Percentiles rank a stretch among this genome's conserved stretches.
These are phyloP conservation scores for Fusarium pininemorale DNA, from an alignment of 2,329 filamentous ascomycete species.

Conservation along the genomic window DNA sequence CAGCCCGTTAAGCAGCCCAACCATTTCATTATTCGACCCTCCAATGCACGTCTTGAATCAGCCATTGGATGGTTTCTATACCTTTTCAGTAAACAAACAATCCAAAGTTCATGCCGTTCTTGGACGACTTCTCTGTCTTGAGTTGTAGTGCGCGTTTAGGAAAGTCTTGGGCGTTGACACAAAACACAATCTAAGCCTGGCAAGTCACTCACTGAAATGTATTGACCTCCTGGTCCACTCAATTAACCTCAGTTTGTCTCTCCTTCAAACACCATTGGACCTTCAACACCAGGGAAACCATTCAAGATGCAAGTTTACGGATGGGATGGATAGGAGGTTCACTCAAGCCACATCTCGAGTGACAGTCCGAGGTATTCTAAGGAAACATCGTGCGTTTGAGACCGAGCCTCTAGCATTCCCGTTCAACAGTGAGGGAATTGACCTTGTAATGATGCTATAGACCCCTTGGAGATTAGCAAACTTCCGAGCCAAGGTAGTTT, in stretches of 20 bases:
- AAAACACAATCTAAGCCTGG: constrained; percentile 6
- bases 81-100: constrained; percentile 1
- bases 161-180: constrained; percentile 12
- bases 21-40: constrained; percentile 15
- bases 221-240: constrained; percentile 17
- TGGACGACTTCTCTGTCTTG: background rate
- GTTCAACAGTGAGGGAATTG: background rate
- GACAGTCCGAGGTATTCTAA: constrained; percentile 3
- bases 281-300: background rate
- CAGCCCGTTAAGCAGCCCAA: constrained; percentile 20
- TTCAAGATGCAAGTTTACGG: background rate
- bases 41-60: background rate
- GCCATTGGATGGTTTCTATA: constrained; percentile 8
- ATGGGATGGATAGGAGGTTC: background rate
- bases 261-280: constrained; percentile 23
- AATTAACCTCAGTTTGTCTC: constrained; percentile 24
- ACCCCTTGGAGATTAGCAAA: background rate
- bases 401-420: constrained; percentile 11
- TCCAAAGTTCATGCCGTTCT: background rate
- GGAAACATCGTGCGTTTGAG: constrained; percentile 22
- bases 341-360: background rate
- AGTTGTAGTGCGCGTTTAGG: background rate
- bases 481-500: background rate
- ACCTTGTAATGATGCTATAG: background rate
- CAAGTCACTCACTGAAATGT: constrained; percentile 15